Conservation (phyloP, 2,329 filamentous ascomycete species). For the Zymoseptoria ardabiliae region DNA sequence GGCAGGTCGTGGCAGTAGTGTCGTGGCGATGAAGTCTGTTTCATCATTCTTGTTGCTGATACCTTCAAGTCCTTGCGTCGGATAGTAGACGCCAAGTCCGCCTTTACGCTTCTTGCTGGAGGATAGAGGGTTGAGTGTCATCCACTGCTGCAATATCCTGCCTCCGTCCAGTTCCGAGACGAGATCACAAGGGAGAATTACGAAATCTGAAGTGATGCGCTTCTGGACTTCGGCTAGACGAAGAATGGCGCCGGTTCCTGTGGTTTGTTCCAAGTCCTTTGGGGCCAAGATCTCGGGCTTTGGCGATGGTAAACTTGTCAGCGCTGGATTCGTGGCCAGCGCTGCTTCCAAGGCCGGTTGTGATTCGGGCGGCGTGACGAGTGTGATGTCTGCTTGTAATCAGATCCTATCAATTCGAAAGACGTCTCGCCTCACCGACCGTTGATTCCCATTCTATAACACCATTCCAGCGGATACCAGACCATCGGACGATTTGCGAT, state of each 20-base stretch:
- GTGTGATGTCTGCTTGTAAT: slow-evolving; percentile 40
- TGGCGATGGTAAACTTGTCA: slow-evolving; percentile 66
- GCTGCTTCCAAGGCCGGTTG: slow-evolving; percentile 60
- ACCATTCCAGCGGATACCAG: slow-evolving; percentile 83
- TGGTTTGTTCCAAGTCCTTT: slow-evolving; percentile 67
- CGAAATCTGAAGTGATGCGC: slow-evolving; percentile 76
- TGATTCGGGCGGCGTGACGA: slow-evolving; percentile 52
- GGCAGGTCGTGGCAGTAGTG: slow-evolving; percentile 54
- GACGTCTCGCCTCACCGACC: slow-evolving; percentile 37
- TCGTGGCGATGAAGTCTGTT: slow-evolving; percentile 81
- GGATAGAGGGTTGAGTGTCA: slow-evolving; percentile 55
- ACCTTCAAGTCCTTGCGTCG: slow-evolving; percentile 64
- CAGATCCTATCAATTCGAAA: background rate
- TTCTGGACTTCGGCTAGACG: slow-evolving; percentile 72
- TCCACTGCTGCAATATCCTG: slow-evolving; percentile 81
- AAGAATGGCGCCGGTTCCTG: slow-evolving; percentile 81
- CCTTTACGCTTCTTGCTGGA: slow-evolving; percentile 58
- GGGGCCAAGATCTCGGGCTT: slow-evolving; percentile 72
- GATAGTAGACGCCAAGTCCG: slow-evolving; percentile 84
- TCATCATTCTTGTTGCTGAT: slow-evolving; percentile 76
- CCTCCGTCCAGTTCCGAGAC: slow-evolving; percentile 84
- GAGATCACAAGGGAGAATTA: slow-evolving; percentile 86
- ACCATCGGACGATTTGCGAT: slow-evolving; percentile 84
- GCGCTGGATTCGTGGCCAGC: slow-evolving; percentile 68
- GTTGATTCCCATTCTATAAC: slow-evolving; percentile 71